A percentile compares a stretch with the other conserved stretches of the same genome.
Evolutionary conservation across 2,329 filamentous ascomycete species (phyloP).

Genomic region (Metarhizium guizhouense): DNA sequence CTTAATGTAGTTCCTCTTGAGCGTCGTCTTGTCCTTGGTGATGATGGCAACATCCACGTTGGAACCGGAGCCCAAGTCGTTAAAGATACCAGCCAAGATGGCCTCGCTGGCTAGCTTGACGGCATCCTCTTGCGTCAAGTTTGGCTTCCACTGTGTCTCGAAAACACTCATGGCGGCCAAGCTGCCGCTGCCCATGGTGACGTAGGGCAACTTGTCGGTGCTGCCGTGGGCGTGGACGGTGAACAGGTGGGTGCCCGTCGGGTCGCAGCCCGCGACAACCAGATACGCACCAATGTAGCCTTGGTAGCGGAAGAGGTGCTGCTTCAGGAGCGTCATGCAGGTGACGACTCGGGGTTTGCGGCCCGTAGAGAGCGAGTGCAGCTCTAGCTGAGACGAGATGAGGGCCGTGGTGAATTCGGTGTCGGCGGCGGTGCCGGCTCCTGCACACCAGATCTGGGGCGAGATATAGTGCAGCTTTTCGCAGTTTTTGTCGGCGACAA

Average conservation of each 20-base stretch:
- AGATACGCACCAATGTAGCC: constrained; percentile 97
- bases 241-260: constrained; percentile 90
- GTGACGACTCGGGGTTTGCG: constrained; percentile 96
- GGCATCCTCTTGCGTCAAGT: constrained; percentile 70
- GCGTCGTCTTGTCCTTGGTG: constrained; percentile 85
- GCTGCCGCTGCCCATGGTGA: constrained; percentile 96
- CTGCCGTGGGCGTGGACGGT: constrained; percentile 97
- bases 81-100: constrained; percentile 95
- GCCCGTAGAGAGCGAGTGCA: constrained; percentile 92
- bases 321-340: constrained; percentile 99
- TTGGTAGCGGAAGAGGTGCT: constrained; percentile 98
- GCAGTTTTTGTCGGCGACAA: constrained; percentile 99
- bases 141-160: constrained; percentile 86
- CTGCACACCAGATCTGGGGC: constrained; percentile 98
- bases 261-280: constrained; percentile 92
- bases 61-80: constrained; percentile 91
- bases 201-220: constrained; percentile 97
- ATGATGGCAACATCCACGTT: constrained; percentile 98
- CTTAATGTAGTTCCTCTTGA: constrained; percentile 86
- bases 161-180: constrained; percentile 97
- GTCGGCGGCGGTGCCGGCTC: constrained; percentile 93
- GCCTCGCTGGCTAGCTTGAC: constrained; percentile 75
- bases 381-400: constrained; percentile 96
- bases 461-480: constrained; percentile 99
- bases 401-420: constrained; percentile 98